Percentiles rank a stretch among this genome's conserved stretches.
Evolutionary conservation across 768 basidiomycete genomes (phyloP).

Genomic region (Suillus lakei): DNA sequence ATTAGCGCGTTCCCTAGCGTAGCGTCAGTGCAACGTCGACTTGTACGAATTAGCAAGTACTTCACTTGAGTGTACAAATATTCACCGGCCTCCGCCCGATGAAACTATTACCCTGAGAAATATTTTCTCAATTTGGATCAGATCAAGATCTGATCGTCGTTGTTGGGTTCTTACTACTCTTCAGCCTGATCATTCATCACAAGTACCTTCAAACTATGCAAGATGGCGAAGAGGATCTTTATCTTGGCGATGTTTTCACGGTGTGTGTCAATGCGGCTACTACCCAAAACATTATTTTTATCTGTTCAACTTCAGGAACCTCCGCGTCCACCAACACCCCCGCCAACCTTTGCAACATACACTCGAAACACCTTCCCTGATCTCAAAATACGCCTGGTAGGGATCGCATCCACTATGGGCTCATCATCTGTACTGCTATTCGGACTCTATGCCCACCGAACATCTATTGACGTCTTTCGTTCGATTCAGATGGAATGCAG

Average conservation of each 20-base stretch:
- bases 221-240: slow-evolving; percentile 37
- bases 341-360: slow-evolving; percentile 59
- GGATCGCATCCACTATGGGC: slow-evolving; percentile 86
- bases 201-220: slow-evolving; percentile 15
- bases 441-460: slow-evolving; percentile 13
- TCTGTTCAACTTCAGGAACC: slow-evolving; percentile 48
- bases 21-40: background rate
- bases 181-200: background rate
- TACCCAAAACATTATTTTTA: background rate
- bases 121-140: background rate
- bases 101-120: background rate
- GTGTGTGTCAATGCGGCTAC: slow-evolving; percentile 37
- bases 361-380: slow-evolving; percentile 35
- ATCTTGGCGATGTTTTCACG: slow-evolving; percentile 53
- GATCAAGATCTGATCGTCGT: background rate
- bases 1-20: background rate
- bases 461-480: background rate
- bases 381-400: slow-evolving; percentile 72
- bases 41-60: too few relatives aligned
- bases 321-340: slow-evolving; percentile 68
- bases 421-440: slow-evolving; percentile 61
- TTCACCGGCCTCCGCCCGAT: too few relatives aligned
- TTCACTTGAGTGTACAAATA: background rate
- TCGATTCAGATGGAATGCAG: slow-evolving; percentile 79
- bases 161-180: background rate